Base-by-base conservation (phyloP, 2,329 filamentous ascomycete genomes). In the Arthrobotrys pseudoclavata region DNA sequence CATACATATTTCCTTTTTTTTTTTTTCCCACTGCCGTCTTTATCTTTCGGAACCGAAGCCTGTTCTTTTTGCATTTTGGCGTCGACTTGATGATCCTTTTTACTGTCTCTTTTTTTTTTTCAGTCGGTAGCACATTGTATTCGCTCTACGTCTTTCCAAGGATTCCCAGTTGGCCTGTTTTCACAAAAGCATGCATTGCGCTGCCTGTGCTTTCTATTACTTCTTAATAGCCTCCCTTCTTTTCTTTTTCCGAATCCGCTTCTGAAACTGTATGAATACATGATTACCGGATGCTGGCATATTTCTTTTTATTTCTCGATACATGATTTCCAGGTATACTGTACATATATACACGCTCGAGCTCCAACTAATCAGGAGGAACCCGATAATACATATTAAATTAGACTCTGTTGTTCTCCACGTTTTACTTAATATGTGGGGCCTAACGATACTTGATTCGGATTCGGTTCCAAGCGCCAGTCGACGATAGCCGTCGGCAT, bases 211-310 rank as follows among this genome's bases (percentile, higher is more conserved):
- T 53, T 7, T 37, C 18, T 22, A 67, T 15, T 55, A 42, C 26
- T 55, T 67, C 47, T 18, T 53, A 42, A 61, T 60, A 45, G 15
- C 6, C 47, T 45, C 22, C n/a, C 12, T 63, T 24, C 20, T 10
- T 48, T 22, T 31, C 9, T 6, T 13, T 31, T 15, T 13, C 37
- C 37, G 12, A 26, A 20, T 72, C 61, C 61, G n/a, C 60, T 75
- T 75, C 70, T 75, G 22, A 52, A 53, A 45, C 52, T 75, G 70
- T 75, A 75, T 68, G 70, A 75, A 52, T 68, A 75, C 70, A 68
- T 64, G 69, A 72, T 72, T 66, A 53, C 31, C 22, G 63, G 68
- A 64, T 55, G 67, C 67, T 70, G 57, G 68, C 68, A 64, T 71
- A 61, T 42, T 26, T 64, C 15, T 31, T 47, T 64, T 26, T 64